phyloP scores from a whole-genome alignment of 805 yeast genomes.

The Hanseniaspora hatyaiensis region DNA sequence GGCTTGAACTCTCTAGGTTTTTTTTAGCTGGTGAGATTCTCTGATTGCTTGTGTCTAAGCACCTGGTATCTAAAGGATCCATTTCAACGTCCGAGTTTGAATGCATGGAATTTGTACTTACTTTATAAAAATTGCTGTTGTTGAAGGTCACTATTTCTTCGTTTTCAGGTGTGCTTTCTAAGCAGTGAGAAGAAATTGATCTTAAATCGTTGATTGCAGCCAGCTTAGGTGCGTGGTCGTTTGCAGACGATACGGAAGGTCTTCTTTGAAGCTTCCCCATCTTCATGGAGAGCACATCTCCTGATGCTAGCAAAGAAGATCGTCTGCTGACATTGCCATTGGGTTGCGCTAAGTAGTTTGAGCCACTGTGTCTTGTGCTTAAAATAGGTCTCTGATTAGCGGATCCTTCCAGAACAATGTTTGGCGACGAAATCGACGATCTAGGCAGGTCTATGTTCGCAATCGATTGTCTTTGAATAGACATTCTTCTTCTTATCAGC shows the following conservation, averaged over 20 bases:
- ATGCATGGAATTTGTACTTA: not conserved
- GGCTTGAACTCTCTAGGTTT: not conserved
- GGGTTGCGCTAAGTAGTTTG: no score
- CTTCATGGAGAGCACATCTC: slow-evolving; percentile 13
- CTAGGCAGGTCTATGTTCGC: not conserved
- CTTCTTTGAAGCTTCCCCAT: slow-evolving; percentile 3
- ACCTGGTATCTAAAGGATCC: slow-evolving; percentile 8
- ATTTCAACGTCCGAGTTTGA: not conserved
- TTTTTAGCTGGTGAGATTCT: not conserved
- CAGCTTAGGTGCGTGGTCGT: not conserved
- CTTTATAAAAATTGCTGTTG: not conserved
- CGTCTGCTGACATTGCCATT: not conserved
- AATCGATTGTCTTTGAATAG: not conserved
- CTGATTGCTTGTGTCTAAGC: not conserved
- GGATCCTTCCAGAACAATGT: no score
- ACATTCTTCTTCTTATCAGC: slow-evolving; percentile 6
- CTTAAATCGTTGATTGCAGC: not conserved
- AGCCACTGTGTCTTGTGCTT: not conserved
- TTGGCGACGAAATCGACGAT: not conserved
- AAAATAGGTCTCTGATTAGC: not conserved
- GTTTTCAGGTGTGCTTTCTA: not conserved
- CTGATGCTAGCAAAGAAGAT: slow-evolving; percentile 12
- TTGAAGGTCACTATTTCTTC: not conserved
- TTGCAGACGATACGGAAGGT: not conserved
- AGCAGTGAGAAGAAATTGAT: not conserved